A percentile compares a stretch with the other conserved stretches of the same genome.
phyloP scores from a whole-genome alignment of 257 asterid genomes.

The Solanum piurae region DNA sequence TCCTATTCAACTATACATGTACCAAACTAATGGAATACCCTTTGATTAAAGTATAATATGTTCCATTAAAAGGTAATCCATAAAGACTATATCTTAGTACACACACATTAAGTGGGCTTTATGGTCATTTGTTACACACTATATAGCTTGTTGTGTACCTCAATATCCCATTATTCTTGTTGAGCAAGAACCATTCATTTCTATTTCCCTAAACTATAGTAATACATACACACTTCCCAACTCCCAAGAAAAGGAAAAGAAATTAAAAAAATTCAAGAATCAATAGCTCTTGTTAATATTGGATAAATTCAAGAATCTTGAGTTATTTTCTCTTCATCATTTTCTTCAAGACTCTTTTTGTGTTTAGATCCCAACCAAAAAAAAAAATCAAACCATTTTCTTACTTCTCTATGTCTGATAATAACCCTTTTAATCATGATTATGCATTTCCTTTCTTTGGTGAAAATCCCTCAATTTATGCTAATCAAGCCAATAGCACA shows the following conservation, averaged over 20 bases:
- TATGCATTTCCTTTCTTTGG: slow-evolving; percentile 36
- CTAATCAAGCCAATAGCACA: slow-evolving; percentile 11
- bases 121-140: not conserved
- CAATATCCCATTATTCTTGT: slow-evolving; percentile 1
- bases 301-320: slow-evolving; percentile 6
- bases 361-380: not conserved
- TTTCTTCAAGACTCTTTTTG: not conserved
- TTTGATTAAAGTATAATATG: slow-evolving; percentile 3
- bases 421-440: slow-evolving; percentile 22
- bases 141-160: slow-evolving; percentile 4
- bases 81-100: not conserved
- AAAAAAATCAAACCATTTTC: not conserved
- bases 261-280: not conserved
- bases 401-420: slow-evolving; percentile 34
- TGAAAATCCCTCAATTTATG: slow-evolving; percentile 19
- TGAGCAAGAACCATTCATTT: slow-evolving; percentile 5
- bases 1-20: not conserved
- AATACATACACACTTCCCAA: slow-evolving; percentile 1
- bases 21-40: not conserved
- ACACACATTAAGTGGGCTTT: not conserved
- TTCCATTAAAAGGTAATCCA: not conserved
- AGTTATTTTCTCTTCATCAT: not conserved
- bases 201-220: not conserved
- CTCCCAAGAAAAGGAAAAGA: slow-evolving; percentile 1
- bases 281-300: not conserved